A percentile compares a stretch with the other conserved stretches of the same genome.
Conservation (phyloP, 192 early-diverging fungal genomes). For the Coemansia aciculifera region DNA sequence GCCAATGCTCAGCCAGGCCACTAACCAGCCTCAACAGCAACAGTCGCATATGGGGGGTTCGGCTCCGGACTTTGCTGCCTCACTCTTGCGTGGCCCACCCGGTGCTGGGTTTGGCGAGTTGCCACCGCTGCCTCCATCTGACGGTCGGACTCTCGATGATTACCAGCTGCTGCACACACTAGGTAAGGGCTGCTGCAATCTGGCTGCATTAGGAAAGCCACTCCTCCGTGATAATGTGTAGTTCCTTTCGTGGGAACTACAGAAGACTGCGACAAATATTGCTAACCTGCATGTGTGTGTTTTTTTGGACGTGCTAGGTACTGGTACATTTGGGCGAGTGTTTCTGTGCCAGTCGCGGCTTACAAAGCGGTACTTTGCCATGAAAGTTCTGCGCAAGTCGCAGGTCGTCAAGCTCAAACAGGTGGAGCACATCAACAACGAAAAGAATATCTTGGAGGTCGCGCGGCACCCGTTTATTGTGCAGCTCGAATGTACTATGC, state of each 20-base stretch:
- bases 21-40: constrained; percentile 9
- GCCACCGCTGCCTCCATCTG: constrained; percentile 19
- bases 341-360: constrained; percentile 78
- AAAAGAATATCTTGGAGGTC: constrained; percentile 87
- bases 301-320: constrained; percentile 61
- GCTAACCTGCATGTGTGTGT: background rate
- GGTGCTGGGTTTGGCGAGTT: constrained; percentile 7
- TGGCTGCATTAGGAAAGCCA: constrained; percentile 10
- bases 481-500: constrained; percentile 91
- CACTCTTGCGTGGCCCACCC: constrained; percentile 10
- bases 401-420: constrained; percentile 92
- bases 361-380: constrained; percentile 91
- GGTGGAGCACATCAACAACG: constrained; percentile 91
- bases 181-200: constrained; percentile 25
- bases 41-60: background rate
- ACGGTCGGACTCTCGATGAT: constrained; percentile 50
- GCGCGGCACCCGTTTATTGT: constrained; percentile 94
- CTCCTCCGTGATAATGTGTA: constrained; percentile 4
- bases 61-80: constrained; percentile 10
- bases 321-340: constrained; percentile 96
- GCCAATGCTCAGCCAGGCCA: constrained; percentile 21
- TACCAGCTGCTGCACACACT: constrained; percentile 53
- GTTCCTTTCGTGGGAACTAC: constrained; percentile 1
- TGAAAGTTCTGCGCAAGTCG: constrained; percentile 94
- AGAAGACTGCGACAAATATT: background rate